Evolutionary conservation across 1,284 basidiomycete species (phyloP), one percentile per base, ranked within the genome.

Genomic region (Inonotus hispidus): DNA sequence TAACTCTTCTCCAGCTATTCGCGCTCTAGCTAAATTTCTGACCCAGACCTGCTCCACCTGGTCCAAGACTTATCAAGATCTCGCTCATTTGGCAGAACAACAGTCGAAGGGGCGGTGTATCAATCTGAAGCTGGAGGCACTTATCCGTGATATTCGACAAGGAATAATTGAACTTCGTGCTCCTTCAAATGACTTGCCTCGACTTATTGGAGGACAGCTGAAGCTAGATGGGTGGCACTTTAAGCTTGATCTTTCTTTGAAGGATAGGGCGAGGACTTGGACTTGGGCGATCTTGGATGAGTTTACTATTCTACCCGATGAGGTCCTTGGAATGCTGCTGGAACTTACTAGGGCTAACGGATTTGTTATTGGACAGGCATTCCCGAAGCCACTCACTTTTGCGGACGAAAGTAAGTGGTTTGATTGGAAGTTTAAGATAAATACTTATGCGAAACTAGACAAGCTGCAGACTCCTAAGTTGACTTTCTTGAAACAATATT

Each of bases 1-100:
- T 14, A 6, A 6, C 39, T 32, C 37, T 8, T 21, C 35, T 46
- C 38, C 49, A 35, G 47, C 55, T n/a, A 39, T 57, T 25, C 55
- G 47, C 23, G 56, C 56, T 21, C 23, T 63, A 45, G 49, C 62
- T 27, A 63, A 56, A 45, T 23, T 60, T 38, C 25, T 63, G 46
- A 60, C 56, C 4, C 62, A 58, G 10, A 60, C 58, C 7, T 58
- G 41, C 23, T 63, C 62, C 16, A 49, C 53, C 38, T 63, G 62
- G 62, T 54, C 58, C 16, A 38, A 52, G 25, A 32, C 46, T 21
- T 63, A 62, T 49, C 16, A 59, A 21, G 19, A 47, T 35, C 43
- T 60, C 14, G 37, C 47, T 11, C 49, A 45, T 38, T 45, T 23
- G 13, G 41, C 53, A 10, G 53, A 50, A 41, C 25, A 41, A 14